Percentiles rank a stretch among this genome's conserved stretches.
phyloP scores from a whole-genome alignment of 179 eudicot genomes.

The Beta lomatogona region DNA sequence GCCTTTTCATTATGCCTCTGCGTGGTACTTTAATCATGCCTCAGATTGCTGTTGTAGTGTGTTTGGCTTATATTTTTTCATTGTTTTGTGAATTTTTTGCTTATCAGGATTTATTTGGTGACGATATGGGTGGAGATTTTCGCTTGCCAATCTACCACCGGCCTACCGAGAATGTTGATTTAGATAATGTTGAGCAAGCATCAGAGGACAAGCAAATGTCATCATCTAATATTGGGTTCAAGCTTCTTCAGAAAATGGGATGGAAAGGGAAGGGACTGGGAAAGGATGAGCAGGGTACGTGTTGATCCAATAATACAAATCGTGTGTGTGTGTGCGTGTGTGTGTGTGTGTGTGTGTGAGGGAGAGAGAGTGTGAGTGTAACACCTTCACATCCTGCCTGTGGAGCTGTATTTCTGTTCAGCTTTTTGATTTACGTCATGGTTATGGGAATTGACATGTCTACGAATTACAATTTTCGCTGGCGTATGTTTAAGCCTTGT shows the following conservation, averaged over 20 bases:
- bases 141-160: constrained; percentile 76
- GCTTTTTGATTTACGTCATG: not conserved
- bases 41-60: not conserved
- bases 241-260: constrained; percentile 94
- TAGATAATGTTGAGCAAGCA: constrained; percentile 88
- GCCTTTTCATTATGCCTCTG: not conserved
- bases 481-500: not conserved
- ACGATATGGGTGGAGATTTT: constrained; percentile 70
- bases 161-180: constrained; percentile 77
- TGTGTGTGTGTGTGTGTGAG: not conserved
- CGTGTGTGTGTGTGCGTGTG: not conserved
- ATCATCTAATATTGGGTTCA: constrained; percentile 80
- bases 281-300: constrained; percentile 86
- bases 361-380: no score
- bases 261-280: constrained; percentile 97
- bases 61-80: not conserved
- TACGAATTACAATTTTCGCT: not conserved
- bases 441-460: not conserved
- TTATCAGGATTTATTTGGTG: constrained; percentile 47
- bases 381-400: not conserved
- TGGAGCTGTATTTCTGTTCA: not conserved
- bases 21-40: not conserved
- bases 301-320: not conserved
- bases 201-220: constrained; percentile 77
- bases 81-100: constrained; percentile 24